phyloP scores from a whole-genome alignment of 139 green algal species.

The Mesostigma viride region DNA sequence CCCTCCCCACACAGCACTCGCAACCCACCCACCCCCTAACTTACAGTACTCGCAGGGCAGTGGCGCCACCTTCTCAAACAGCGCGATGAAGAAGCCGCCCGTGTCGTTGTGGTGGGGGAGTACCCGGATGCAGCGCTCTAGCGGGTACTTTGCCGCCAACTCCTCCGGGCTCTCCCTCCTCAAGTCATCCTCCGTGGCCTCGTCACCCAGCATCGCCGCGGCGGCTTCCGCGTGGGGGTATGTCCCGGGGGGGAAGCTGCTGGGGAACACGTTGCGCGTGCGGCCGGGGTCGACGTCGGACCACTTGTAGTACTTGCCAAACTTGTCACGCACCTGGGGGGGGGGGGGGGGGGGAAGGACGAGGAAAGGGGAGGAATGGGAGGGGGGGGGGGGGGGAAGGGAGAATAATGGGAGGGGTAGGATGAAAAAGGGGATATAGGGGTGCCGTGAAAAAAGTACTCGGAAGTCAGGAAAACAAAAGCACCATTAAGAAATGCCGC shows the following conservation, averaged over 20 bases:
- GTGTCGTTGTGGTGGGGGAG: slow-evolving; percentile 91
- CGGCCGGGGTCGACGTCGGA: slow-evolving; percentile 14
- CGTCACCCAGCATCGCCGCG: not conserved
- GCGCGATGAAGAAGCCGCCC: slow-evolving; percentile 94
- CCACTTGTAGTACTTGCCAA: slow-evolving; percentile 18
- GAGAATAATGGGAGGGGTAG: too few relatives aligned
- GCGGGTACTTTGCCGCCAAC: slow-evolving; percentile 24
- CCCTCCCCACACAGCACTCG: too few relatives aligned
- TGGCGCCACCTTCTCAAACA: slow-evolving; percentile 70
- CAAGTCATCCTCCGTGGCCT: not conserved
- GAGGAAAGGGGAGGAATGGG: too few relatives aligned
- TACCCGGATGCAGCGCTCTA: slow-evolving; percentile 90
- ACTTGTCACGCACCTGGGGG: slow-evolving; percentile 27
- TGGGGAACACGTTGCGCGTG: slow-evolving; percentile 24
- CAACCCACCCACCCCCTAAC: too few relatives aligned
- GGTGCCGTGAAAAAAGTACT: too few relatives aligned
- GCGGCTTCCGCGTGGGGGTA: not conserved
- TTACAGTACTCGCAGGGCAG: too few relatives aligned
- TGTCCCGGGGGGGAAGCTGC: slow-evolving; percentile 66
- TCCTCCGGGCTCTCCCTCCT: slow-evolving; percentile 15
- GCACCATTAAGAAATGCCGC: too few relatives aligned
- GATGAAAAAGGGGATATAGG: too few relatives aligned
- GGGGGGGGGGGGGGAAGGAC: too few relatives aligned
- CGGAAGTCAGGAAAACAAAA: too few relatives aligned
- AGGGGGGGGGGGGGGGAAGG: too few relatives aligned